These are phyloP conservation scores for Sungouiozyma intestinalis DNA, from an alignment of 805 yeast genomes.

Conservation along the genomic window DNA sequence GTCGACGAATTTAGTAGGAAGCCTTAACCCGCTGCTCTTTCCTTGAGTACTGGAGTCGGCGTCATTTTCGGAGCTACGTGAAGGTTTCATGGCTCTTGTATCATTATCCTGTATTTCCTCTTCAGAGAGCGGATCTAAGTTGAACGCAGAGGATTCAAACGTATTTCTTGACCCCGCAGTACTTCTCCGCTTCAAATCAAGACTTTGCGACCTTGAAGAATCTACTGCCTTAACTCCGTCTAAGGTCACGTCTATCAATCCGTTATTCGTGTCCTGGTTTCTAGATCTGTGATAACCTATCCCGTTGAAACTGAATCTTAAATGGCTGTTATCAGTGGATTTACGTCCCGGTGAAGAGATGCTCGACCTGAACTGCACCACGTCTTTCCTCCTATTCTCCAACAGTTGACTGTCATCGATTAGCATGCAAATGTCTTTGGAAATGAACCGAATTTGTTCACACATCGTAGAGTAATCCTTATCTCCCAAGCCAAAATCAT, in stretches of 20 bases:
- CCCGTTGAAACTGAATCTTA: slow-evolving; percentile 4
- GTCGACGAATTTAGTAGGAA: neutral
- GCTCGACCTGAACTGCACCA: slow-evolving; percentile 25
- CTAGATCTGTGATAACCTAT: neutral
- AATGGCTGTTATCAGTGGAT: slow-evolving; percentile 27
- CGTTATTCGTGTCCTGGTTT: slow-evolving; percentile 1
- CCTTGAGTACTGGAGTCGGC: neutral
- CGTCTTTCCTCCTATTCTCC: slow-evolving; percentile 19
- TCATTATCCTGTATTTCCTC: slow-evolving; percentile 10
- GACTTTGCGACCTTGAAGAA: slow-evolving; percentile 4
- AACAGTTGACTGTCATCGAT: slow-evolving; percentile 19
- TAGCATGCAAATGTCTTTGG: slow-evolving; percentile 32
- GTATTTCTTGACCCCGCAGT: slow-evolving; percentile 3
- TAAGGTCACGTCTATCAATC: neutral
- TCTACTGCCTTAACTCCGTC: neutral
- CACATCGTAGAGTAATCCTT: slow-evolving; percentile 29
- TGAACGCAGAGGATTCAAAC: slow-evolving; percentile 5
- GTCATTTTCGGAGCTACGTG: neutral
- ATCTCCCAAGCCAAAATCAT: slow-evolving; percentile 25
- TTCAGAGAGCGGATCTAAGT: slow-evolving; percentile 21
- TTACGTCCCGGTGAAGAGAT: slow-evolving; percentile 27
- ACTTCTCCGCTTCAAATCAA: slow-evolving; percentile 9
- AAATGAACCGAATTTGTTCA: slow-evolving; percentile 30
- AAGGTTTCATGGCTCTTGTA: neutral
- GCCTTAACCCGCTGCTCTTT: neutral